Conservation (phyloP, 208 protist species). For the Angomonas deanei region DNA sequence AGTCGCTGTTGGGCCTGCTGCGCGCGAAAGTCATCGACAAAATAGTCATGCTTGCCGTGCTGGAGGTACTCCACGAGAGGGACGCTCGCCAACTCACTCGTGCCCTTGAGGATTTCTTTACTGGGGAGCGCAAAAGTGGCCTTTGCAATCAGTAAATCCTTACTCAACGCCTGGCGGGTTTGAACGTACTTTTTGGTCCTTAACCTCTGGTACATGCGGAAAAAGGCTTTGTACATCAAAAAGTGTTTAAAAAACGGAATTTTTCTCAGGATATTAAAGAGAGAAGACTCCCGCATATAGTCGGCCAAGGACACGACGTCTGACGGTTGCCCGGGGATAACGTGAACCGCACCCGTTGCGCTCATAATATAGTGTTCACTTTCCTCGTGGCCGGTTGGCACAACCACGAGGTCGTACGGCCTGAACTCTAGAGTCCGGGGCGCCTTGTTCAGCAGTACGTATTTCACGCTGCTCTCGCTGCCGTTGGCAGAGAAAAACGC, state of each 20-base stretch:
- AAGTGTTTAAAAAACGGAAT: slow-evolving; percentile 92
- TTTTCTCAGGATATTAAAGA: slow-evolving; percentile 90
- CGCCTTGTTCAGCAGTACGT: slow-evolving; percentile 87
- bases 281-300: slow-evolving; percentile 88
- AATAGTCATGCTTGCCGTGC: slow-evolving; percentile 85
- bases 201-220: slow-evolving; percentile 72
- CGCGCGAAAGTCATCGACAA: slow-evolving; percentile 77
- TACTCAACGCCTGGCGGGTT: slow-evolving; percentile 54
- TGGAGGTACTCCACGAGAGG: slow-evolving; percentile 76
- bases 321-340: slow-evolving; percentile 79
- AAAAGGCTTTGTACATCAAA: slow-evolving; percentile 88
- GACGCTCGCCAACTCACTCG: slow-evolving; percentile 69
- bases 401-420: slow-evolving; percentile 91
- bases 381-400: slow-evolving; percentile 58
- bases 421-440: slow-evolving; percentile 77
- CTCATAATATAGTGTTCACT: slow-evolving; percentile 93
- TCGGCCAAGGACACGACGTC: slow-evolving; percentile 90
- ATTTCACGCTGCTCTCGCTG: slow-evolving; percentile 86
- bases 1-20: slow-evolving; percentile 73
- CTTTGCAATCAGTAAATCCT: slow-evolving; percentile 83
- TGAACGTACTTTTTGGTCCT: slow-evolving; percentile 70
- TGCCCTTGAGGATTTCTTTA: slow-evolving; percentile 74
- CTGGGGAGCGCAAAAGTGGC: slow-evolving; percentile 74
- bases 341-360: slow-evolving; percentile 90
- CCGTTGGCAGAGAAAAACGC: slow-evolving; percentile 91